Evolutionary conservation across 306 rosid genomes (phyloP), one percentile per base, ranked within the genome.

Genomic region (Vigna nakashimae): DNA sequence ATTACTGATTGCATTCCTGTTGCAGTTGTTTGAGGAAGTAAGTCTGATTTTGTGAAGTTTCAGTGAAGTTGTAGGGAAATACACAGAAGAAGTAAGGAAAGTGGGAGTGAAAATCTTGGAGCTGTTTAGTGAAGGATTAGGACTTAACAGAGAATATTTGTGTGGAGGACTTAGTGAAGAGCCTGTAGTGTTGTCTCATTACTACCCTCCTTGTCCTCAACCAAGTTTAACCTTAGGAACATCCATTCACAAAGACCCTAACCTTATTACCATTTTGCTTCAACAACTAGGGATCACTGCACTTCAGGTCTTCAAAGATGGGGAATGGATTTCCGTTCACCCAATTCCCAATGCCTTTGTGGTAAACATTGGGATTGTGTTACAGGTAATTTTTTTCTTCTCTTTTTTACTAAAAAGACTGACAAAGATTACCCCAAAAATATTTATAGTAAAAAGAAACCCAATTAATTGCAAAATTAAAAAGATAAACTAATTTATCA

Each of bases 131-230:
- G 89, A 88, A 85, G 96, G 96, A 14, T 79, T 93, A 74, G 90
- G 92, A 20, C 69, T 93, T 0, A 43, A 42, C 10, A 69, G 43
- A 6, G 75, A 30, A 30, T 84, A 67, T 71, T 89, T 93, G 18
- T 1, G 26, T 9, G 91, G 84, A 17, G 92, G 34, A 28, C 81
- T 76, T 2, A 66, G 80, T 72, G 85, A 74, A 36, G 78, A 78
- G 34, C 88, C 92, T 3, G 10, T 46, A 3, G 4, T 93, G 46
- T 6, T 89, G 69, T 78, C 71, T 30, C 90, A 93, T 80, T 86
- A 86, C 28, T 93, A 90, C 70, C 98, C 98, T 9, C 87, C 90
- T 2, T 92, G 97, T 49, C 97, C 94, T 5, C 86, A 92, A 20
- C 94, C 96, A 70, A 79, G 88, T 66, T 53, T 90, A 70, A 84